Evolutionary conservation across 2,329 filamentous ascomycete genomes (phyloP).

Genomic region (Cladophialophora chaetospira): DNA sequence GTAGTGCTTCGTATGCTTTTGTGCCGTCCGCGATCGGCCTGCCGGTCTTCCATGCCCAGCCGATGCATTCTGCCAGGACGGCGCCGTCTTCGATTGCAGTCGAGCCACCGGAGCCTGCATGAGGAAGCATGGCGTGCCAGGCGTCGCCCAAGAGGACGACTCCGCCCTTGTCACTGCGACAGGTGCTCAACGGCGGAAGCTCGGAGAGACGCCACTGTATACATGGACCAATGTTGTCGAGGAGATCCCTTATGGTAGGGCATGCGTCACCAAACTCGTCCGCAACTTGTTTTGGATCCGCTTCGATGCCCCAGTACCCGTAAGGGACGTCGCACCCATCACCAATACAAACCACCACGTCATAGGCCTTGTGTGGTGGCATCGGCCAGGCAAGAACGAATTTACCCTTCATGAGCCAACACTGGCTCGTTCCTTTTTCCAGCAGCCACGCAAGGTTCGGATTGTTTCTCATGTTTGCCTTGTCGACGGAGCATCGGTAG

Average conservation of each 20-base stretch:
- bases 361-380: constrained; percentile 6
- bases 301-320: constrained; percentile 10
- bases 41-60: constrained; percentile 3
- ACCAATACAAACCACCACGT: constrained; percentile 6
- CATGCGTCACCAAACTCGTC: constrained; percentile 9
- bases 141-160: constrained; percentile 9
- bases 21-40: constrained; percentile 8
- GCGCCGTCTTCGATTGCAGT: constrained; percentile 12
- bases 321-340: constrained; percentile 7
- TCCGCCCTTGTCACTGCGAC: constrained; percentile 6
- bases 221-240: constrained; percentile 5
- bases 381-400: constrained; percentile 6
- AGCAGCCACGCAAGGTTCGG: constrained; percentile 8
- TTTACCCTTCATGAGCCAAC: constrained; percentile 4
- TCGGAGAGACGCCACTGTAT: constrained; percentile 8
- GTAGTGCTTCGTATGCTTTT: constrained; percentile 5
- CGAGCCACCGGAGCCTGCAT: constrained; percentile 8
- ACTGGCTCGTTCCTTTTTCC: neutral
- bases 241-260: constrained; percentile 1
- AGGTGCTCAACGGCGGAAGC: constrained; percentile 11
- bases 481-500: constrained; percentile 10
- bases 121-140: constrained; percentile 11
- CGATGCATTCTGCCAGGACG: constrained; percentile 8
- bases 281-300: constrained; percentile 4
- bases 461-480: neutral